These are phyloP conservation scores for Hyaloscypha bicolor DNA, from an alignment of 495 filamentous ascomycete genomes.

Conservation along the genomic window DNA sequence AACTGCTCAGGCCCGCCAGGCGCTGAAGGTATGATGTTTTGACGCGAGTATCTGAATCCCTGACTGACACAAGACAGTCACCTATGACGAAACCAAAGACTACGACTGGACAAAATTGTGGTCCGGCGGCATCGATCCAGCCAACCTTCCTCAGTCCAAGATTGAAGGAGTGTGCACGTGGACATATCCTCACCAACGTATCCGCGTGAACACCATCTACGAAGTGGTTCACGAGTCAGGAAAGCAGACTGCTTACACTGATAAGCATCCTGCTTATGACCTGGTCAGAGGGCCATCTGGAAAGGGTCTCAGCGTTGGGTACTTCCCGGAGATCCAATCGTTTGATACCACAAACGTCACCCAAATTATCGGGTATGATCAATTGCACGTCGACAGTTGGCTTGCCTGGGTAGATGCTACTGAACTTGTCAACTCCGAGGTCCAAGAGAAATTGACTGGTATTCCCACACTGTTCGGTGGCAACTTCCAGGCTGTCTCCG, in stretches of 20 bases:
- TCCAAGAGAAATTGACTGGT: conserved; percentile 16
- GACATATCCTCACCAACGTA: conserved; percentile 39
- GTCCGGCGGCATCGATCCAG: conserved; percentile 40
- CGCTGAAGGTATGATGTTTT: conserved; percentile 31
- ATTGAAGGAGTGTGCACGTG: conserved; percentile 32
- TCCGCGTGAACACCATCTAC: conserved; percentile 43
- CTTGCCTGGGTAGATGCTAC: conserved; percentile 38
- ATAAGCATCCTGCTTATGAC: conserved; percentile 45
- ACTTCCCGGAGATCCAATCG: conserved; percentile 40
- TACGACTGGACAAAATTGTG: conserved; percentile 35
- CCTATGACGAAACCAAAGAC: conserved; percentile 35
- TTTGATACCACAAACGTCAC: conserved; percentile 28
- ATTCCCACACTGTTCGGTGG: conserved; percentile 41
- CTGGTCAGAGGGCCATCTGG: conserved; percentile 38
- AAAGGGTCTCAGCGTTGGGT: conserved; percentile 38
- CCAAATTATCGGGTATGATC: conserved; percentile 38
- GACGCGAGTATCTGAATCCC: not conserved
- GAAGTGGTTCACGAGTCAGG: conserved; percentile 36
- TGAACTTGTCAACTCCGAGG: conserved; percentile 32
- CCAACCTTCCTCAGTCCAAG: conserved; percentile 35
- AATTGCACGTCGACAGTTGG: conserved; percentile 38
- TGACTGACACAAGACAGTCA: conserved; percentile 27
- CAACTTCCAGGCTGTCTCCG: conserved; percentile 42
- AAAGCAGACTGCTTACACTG: conserved; percentile 40
- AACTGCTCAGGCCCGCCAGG: conserved; percentile 36